Evolutionary conservation across 2,329 filamentous ascomycete genomes (phyloP), one percentile per base, ranked within the genome.

Genomic region (Ampelomyces quisqualis): DNA sequence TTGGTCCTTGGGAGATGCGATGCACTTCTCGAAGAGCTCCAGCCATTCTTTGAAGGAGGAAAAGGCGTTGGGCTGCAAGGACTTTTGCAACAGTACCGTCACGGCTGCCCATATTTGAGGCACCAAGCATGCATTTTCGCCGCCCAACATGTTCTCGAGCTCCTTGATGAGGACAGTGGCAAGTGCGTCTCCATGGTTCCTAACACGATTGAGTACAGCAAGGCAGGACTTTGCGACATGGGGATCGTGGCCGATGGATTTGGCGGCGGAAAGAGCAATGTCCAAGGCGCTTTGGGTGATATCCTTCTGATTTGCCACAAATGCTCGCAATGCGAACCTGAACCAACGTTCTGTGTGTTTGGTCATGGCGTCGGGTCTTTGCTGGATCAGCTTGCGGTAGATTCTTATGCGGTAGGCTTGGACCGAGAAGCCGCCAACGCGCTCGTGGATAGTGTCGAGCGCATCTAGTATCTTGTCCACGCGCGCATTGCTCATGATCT

Each of bases 101-200:
- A 95, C 74, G 23, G 89, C 80, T 43, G 86, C 86, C 91, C 91
- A 97, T 15, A 97, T 88, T 51, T 90, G 86, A 5, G 93, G 90
- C 1, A 95, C 90, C 26, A 81, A 75, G 0, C 76, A 67, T 7
- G 79, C 80, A 15, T 80, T 77, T 9, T 82, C 78, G 49, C 82
- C 78, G 18, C 72, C 70, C 4, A 71, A 58, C 51, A 85, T 75
- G 8, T 76, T 73, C 40, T 78, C 78, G 38, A 97, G 73, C 21
- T 81, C 79, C 14, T 79, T 74, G 27, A 80, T 79, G 52, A 91
- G 83, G 55, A 83, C 84, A 7, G 85, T 79, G 4, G 53, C 58
- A 18, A 62, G 51, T 1, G 62, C 60, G 7, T 55, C 55, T 24
- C 84, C 81, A 55, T 90, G 88, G 13, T 74, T 82, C 38, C 76